Conservation (phyloP, 108 stramenopile genomes). For the Cyclotella sp. region DNA sequence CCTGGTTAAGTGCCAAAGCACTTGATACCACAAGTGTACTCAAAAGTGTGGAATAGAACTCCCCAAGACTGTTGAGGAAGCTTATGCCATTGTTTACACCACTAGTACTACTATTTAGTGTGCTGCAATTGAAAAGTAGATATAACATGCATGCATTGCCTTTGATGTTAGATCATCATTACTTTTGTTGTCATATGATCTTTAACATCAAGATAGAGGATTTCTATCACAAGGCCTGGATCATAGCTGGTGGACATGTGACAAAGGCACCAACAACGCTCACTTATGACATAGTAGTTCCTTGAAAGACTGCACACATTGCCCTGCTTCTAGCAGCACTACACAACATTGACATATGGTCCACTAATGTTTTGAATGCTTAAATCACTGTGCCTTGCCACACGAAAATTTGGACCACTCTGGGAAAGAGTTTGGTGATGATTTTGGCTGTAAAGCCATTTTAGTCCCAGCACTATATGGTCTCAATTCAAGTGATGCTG, state of each 20-base stretch:
- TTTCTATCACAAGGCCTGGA: slow-evolving; percentile 47
- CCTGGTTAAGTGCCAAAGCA: too few relatives aligned
- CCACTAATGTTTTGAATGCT: slow-evolving; percentile 50
- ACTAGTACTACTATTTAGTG: slow-evolving; percentile 40
- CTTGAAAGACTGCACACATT: slow-evolving; percentile 53
- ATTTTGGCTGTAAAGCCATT: too few relatives aligned
- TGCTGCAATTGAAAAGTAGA: slow-evolving; percentile 39
- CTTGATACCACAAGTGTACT: background rate
- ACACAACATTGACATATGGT: slow-evolving; percentile 27
- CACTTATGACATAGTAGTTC: slow-evolving; percentile 40
- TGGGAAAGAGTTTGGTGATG: too few relatives aligned
- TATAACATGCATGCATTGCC: background rate
- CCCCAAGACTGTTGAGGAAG: slow-evolving; percentile 38
- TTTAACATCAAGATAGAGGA: slow-evolving; percentile 36
- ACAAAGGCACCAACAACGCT: slow-evolving; percentile 43
- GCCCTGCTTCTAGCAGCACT: slow-evolving; percentile 57
- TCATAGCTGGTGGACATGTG: slow-evolving; percentile 59
- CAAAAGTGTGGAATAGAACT: slow-evolving; percentile 41
- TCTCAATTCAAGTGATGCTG: too few relatives aligned
- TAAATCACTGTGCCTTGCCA: too few relatives aligned
- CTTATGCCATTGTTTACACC: slow-evolving; percentile 19
- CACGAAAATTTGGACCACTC: too few relatives aligned
- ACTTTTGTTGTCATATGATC: background rate
- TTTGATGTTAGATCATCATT: background rate
- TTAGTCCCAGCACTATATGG: too few relatives aligned